phyloP scores from a whole-genome alignment of 2,329 filamentous ascomycete species.

The Capronia americana region DNA sequence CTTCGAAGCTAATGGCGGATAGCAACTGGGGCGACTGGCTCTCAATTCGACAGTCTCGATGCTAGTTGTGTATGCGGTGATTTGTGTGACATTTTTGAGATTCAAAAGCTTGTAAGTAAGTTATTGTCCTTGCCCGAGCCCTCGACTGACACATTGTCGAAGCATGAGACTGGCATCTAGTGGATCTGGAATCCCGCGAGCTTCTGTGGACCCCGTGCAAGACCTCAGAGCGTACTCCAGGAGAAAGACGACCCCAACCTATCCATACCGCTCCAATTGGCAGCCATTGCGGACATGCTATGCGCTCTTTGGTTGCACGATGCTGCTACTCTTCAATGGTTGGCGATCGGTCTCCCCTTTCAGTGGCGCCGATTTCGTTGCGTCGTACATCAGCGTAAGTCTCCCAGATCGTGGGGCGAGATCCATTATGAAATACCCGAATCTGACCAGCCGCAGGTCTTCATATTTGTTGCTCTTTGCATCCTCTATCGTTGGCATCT shows the following conservation, averaged over 20 bases:
- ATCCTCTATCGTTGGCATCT: constrained; percentile 19
- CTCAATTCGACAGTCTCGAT: constrained; percentile 14
- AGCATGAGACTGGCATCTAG: constrained; percentile 10
- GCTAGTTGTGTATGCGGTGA: constrained; percentile 16
- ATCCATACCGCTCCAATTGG: constrained; percentile 15
- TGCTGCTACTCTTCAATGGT: constrained; percentile 15
- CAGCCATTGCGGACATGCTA: constrained; percentile 15
- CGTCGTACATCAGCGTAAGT: constrained; percentile 18
- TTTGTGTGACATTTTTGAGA: constrained; percentile 12
- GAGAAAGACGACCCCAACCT: background rate
- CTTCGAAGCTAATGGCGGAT: background rate
- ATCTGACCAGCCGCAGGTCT: constrained; percentile 4
- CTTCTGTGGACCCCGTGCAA: constrained; percentile 4
- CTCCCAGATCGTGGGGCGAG: background rate
- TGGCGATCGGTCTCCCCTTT: constrained; percentile 14
- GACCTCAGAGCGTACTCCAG: constrained; percentile 12
- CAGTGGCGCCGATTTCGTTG: constrained; percentile 13
- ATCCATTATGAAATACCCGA: background rate
- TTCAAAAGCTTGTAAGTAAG: constrained; percentile 10
- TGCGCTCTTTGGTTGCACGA: constrained; percentile 12
- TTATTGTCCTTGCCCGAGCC: background rate
- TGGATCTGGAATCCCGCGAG: background rate
- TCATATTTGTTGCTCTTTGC: constrained; percentile 13
- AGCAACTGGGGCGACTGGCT: constrained; percentile 15
- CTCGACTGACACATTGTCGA: background rate